A percentile compares a stretch with the other conserved stretches of the same genome.
Conservation (phyloP, 768 basidiomycete species). For the Grammothele lineata region DNA sequence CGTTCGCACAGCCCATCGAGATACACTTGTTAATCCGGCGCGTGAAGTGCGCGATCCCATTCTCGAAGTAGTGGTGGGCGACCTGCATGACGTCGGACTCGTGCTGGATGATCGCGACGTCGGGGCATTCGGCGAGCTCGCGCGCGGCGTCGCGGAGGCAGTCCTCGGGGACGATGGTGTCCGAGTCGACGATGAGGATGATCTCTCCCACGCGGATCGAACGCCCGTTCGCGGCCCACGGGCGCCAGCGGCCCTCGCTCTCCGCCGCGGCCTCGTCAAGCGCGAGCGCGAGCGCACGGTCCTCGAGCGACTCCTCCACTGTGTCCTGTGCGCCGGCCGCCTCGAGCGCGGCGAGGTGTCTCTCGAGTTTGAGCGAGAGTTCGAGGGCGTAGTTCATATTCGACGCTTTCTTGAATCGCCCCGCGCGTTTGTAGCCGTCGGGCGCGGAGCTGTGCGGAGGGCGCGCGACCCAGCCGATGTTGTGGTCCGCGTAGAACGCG, state of each 20-base stretch:
- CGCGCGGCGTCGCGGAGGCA: slow-evolving; percentile 88
- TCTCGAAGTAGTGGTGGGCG: slow-evolving; percentile 86
- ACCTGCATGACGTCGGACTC: slow-evolving; percentile 94
- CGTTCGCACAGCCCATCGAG: slow-evolving; percentile 75
- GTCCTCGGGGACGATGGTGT: slow-evolving; percentile 80
- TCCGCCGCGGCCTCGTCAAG: slow-evolving; percentile 68
- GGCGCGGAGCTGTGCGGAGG: slow-evolving; percentile 59
- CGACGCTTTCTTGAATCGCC: slow-evolving; percentile 90
- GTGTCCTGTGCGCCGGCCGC: slow-evolving; percentile 35
- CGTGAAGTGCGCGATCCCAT: slow-evolving; percentile 86
- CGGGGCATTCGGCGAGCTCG: slow-evolving; percentile 76
- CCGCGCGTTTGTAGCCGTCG: slow-evolving; percentile 75
- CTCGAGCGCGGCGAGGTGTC: slow-evolving; percentile 45
- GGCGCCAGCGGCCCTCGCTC: slow-evolving; percentile 54
- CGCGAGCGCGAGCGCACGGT: slow-evolving; percentile 66
- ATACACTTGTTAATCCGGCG: slow-evolving; percentile 82
- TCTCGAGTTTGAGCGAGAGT: slow-evolving; percentile 59
- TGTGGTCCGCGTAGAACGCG: slow-evolving; percentile 69
- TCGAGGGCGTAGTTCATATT: slow-evolving; percentile 87
- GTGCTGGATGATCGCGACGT: slow-evolving; percentile 88
- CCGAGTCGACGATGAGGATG: slow-evolving; percentile 80
- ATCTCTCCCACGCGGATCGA: slow-evolving; percentile 74
- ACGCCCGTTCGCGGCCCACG: slow-evolving; percentile 75
- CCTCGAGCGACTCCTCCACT: slow-evolving; percentile 56
- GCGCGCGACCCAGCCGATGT: slow-evolving; percentile 82